A percentile compares a stretch with the other conserved stretches of the same genome.
These are phyloP conservation scores for Pythium plurisporium DNA, from an alignment of 352 stramenopile genomes.

Conservation along the genomic window DNA sequence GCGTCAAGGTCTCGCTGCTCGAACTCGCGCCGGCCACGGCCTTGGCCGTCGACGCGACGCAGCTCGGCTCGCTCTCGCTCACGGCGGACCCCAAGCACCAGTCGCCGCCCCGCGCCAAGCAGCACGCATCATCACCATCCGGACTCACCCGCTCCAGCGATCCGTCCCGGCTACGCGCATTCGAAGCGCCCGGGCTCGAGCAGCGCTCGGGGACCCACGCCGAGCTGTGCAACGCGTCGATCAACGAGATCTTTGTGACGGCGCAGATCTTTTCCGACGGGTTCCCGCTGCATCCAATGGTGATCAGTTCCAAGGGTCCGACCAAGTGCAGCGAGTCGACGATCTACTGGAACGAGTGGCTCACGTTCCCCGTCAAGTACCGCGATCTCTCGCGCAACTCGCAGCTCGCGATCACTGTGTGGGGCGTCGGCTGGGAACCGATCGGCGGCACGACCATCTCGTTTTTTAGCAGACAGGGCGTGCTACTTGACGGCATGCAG, in stretches of 20 bases:
- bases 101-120: neutral
- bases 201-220: slow-evolving; percentile 57
- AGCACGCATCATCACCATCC: neutral
- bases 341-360: slow-evolving; percentile 88
- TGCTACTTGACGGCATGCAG: slow-evolving; percentile 81
- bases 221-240: slow-evolving; percentile 73
- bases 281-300: slow-evolving; percentile 75
- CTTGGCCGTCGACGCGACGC: slow-evolving; percentile 9
- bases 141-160: too few species aligned
- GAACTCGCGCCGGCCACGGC: slow-evolving; percentile 50
- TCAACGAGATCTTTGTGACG: slow-evolving; percentile 86
- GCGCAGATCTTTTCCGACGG: slow-evolving; percentile 87
- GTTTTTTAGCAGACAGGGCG: slow-evolving; percentile 86
- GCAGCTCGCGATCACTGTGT: slow-evolving; percentile 79
- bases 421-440: slow-evolving; percentile 74
- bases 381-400: slow-evolving; percentile 84
- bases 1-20: slow-evolving; percentile 73
- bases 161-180: slow-evolving; percentile 21
- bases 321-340: slow-evolving; percentile 85
- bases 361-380: slow-evolving; percentile 82
- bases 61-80: slow-evolving; percentile 12
- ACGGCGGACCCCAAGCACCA: slow-evolving; percentile 12
- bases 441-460: slow-evolving; percentile 82
- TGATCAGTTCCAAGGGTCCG: slow-evolving; percentile 78
- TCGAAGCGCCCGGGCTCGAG: slow-evolving; percentile 37